A percentile compares a stretch with the other conserved stretches of the same genome.
Conservation (phyloP, 2,329 filamentous ascomycete species). For the Pseudocercospora cruenta region DNA sequence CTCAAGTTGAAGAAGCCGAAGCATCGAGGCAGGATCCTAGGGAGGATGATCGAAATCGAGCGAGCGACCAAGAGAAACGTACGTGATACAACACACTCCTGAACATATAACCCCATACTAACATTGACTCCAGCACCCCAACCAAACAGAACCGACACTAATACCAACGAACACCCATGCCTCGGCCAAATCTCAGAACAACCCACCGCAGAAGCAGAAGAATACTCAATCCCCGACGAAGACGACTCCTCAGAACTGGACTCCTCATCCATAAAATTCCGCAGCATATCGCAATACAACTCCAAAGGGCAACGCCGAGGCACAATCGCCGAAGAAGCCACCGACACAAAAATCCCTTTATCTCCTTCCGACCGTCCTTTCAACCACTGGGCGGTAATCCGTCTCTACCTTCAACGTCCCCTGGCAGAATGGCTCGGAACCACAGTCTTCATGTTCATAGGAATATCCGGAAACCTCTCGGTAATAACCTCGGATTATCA, state of each 20-base stretch:
- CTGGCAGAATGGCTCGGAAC: constrained; percentile 65
- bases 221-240: not conserved
- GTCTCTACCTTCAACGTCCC: constrained; percentile 58
- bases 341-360: not conserved
- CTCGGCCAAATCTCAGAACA: not conserved
- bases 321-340: constrained; percentile 18
- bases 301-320: constrained; percentile 14
- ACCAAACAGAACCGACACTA: not conserved
- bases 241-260: not conserved
- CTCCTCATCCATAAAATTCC: constrained; percentile 11
- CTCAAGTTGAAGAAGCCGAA: constrained; percentile 25
- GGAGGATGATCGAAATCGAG: not conserved
- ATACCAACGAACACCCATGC: not conserved
- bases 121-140: not conserved
- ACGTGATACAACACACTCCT: too few relatives aligned
- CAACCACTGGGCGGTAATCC: constrained; percentile 58
- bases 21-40: constrained; percentile 9
- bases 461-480: constrained; percentile 33
- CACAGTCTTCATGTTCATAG: constrained; percentile 36
- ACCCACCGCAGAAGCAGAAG: not conserved
- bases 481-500: constrained; percentile 47
- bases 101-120: not conserved
- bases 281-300: constrained; percentile 11
- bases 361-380: constrained; percentile 16
- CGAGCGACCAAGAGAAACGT: constrained; percentile 3